Evolutionary conservation across 2,329 filamentous ascomycete genomes (phyloP).

Genomic region (Fusarium camptoceras): DNA sequence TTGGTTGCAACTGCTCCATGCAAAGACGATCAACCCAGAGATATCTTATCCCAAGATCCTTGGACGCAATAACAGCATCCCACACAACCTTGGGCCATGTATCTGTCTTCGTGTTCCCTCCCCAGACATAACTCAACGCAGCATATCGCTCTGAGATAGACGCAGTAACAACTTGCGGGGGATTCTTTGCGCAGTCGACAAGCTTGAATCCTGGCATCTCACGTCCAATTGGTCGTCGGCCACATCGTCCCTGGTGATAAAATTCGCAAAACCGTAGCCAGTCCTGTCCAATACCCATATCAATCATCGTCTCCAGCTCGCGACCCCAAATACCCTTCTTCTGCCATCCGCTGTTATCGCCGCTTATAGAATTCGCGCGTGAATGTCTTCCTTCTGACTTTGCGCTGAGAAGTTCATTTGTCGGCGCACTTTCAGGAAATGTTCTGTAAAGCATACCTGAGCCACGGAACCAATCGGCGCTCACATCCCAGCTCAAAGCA

Average conservation of each 20-base stretch:
- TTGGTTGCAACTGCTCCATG: constrained; percentile 43
- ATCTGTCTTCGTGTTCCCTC: constrained; percentile 45
- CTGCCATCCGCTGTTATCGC: constrained; percentile 43
- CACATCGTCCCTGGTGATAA: constrained; percentile 51
- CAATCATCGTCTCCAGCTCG: constrained; percentile 47
- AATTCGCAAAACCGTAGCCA: constrained; percentile 52
- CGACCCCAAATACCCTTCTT: constrained; percentile 52
- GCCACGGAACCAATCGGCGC: constrained; percentile 50
- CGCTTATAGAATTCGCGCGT: constrained; percentile 34
- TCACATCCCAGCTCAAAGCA: constrained; percentile 48
- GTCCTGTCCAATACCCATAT: constrained; percentile 48
- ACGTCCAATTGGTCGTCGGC: constrained; percentile 38
- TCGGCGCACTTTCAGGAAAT: constrained; percentile 40
- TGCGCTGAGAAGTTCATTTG: constrained; percentile 45
- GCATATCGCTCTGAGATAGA: constrained; percentile 48
- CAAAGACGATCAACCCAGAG: constrained; percentile 56
- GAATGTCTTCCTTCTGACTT: constrained; percentile 35
- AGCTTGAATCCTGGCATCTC: constrained; percentile 51
- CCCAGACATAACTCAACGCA: constrained; percentile 54
- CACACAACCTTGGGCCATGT: constrained; percentile 50
- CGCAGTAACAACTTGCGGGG: constrained; percentile 47
- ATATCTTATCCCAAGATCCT: constrained; percentile 50
- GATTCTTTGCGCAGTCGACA: constrained; percentile 50
- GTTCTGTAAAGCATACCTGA: constrained; percentile 52
- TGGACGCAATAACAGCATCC: constrained; percentile 50